A percentile compares a stretch with the other conserved stretches of the same genome.
Evolutionary conservation across 306 rosid genomes (phyloP).

Genomic region (Oemleria cerasiformis): DNA sequence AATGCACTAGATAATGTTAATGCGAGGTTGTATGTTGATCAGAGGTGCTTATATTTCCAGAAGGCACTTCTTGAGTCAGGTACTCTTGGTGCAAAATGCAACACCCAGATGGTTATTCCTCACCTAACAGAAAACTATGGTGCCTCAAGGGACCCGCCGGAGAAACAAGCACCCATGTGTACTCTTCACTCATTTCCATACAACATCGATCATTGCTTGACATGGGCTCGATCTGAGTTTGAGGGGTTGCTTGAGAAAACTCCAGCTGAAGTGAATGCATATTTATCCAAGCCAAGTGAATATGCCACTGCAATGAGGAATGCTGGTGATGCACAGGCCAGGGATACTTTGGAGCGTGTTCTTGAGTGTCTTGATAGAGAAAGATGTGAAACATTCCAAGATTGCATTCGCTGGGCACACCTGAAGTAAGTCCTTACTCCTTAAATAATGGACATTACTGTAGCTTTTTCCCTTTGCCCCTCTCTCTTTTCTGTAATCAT

Average conservation of each 20-base stretch:
- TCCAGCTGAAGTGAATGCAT: constrained; percentile 89
- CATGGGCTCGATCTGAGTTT: constrained; percentile 99
- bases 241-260: constrained; percentile 98
- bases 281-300: constrained; percentile 77
- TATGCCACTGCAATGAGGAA: constrained; percentile 58
- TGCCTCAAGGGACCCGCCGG: constrained; percentile 98
- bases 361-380: constrained; percentile 90
- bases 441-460: not conserved
- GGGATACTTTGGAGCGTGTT: constrained; percentile 91
- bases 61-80: constrained; percentile 99
- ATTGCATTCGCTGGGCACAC: constrained; percentile 89
- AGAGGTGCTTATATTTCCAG: constrained; percentile 95
- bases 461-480: not conserved
- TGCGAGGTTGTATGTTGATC: constrained; percentile 92
- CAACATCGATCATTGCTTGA: constrained; percentile 96
- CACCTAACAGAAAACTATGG: constrained; percentile 97
- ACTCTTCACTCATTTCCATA: constrained; percentile 97
- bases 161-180: constrained; percentile 99
- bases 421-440: constrained; percentile 53
- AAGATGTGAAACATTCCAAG: constrained; percentile 76
- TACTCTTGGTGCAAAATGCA: constrained; percentile 97
- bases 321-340: constrained; percentile 98
- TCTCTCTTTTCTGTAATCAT: not conserved
- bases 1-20: constrained; percentile 96
- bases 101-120: constrained; percentile 97